Percentiles rank a stretch among this genome's conserved stretches.
These are phyloP conservation scores for Vitis rotundifolia DNA, from an alignment of 164 flowering plant genomes.

Conservation along the genomic window DNA sequence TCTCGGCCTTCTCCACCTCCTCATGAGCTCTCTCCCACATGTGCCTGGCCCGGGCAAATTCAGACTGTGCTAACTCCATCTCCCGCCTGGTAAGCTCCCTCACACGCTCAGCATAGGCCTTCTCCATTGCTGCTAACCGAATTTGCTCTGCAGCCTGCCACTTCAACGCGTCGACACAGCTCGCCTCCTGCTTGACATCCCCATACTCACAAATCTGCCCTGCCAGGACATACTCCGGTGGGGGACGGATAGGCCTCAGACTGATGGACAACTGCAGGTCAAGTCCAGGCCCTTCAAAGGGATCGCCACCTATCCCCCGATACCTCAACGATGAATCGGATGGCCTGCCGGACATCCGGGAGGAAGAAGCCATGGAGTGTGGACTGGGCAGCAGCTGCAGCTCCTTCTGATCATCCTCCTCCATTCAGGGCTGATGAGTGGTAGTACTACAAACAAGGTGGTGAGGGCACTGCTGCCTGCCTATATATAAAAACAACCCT, in stretches of 20 bases:
- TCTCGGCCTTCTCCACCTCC: constrained; percentile 73
- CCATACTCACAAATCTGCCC: constrained; percentile 15
- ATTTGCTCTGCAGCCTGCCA: constrained; percentile 91
- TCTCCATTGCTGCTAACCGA: constrained; percentile 78
- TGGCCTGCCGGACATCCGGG: constrained; percentile 16
- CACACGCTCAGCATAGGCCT: constrained; percentile 90
- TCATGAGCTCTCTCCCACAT: constrained; percentile 86
- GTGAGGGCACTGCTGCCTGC: constrained; percentile 28
- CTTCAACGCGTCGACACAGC: constrained; percentile 58
- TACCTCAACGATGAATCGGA: constrained; percentile 20
- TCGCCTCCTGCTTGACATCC: constrained; percentile 12
- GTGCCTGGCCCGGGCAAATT: constrained; percentile 73
- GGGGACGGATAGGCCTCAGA: constrained; percentile 34
- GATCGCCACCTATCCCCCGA: constrained; percentile 8
- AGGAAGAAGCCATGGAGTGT: constrained; percentile 20
- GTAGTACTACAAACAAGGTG: constrained; percentile 2
- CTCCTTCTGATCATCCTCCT: constrained; percentile 51
- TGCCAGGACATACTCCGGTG: constrained; percentile 14
- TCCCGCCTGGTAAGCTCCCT: constrained; percentile 82
- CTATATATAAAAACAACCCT: constrained; percentile 24
- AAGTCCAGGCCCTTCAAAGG: constrained; percentile 35
- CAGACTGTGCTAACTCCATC: constrained; percentile 91
- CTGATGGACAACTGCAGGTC: constrained; percentile 83
- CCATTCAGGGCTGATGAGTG: constrained; percentile 36
- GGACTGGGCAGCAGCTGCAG: constrained; percentile 61